These are phyloP conservation scores for Carex parvula DNA, from an alignment of 176 grass and related monocot species.

Conservation along the genomic window DNA sequence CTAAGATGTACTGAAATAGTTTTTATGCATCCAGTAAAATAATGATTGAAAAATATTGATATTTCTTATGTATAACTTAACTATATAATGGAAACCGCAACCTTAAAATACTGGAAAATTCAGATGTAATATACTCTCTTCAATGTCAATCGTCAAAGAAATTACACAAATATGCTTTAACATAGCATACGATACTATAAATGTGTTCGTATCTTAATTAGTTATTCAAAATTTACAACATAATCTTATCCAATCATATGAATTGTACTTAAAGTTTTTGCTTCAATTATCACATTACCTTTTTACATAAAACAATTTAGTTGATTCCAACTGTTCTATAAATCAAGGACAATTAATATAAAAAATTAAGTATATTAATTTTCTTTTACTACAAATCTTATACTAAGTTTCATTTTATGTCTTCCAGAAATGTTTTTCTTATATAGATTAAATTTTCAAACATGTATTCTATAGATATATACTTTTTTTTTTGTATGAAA, in stretches of 20 bases:
- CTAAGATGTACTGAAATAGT: background rate
- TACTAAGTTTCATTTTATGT: background rate
- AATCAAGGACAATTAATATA: background rate
- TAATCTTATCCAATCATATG: too few relatives aligned
- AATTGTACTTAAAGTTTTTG: too few relatives aligned
- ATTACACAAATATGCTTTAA: background rate
- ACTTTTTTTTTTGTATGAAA: background rate
- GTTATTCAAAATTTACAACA: too few relatives aligned
- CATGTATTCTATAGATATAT: background rate
- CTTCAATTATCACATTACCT: too few relatives aligned
- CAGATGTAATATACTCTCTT: background rate
- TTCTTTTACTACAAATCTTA: background rate
- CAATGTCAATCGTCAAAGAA: background rate
- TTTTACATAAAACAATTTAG: too few relatives aligned
- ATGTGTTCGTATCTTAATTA: too few relatives aligned
- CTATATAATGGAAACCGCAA: background rate
- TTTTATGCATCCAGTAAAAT: background rate
- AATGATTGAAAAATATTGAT: background rate
- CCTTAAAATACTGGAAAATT: background rate
- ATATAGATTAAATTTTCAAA: background rate
- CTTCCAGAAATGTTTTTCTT: background rate
- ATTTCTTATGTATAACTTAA: background rate
- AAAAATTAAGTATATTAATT: background rate
- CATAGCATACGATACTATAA: too few relatives aligned
- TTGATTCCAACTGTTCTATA: too few relatives aligned